Evolutionary conservation across 169 alveolate genomes (phyloP), one percentile per base, ranked within the genome.

Genomic region (Plasmodium ovale): DNA sequence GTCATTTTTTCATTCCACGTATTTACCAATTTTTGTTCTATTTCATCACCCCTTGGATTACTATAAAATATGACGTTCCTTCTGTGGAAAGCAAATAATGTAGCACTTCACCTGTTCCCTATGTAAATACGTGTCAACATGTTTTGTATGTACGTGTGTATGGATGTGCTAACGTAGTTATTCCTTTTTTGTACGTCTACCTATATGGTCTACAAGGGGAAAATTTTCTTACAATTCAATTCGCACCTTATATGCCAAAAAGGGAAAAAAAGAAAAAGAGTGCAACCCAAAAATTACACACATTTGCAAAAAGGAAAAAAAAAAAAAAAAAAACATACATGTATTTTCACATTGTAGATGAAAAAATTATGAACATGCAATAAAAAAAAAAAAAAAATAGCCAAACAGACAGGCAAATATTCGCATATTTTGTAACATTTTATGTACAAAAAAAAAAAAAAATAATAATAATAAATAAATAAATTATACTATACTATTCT

Each of bases 311-410:
- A 47, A 49, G n/a, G n/a, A n/a, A n/a, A n/a, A 5, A 27, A 33
- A 58, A 42, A 56, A 53, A 54, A 56, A 53, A 73, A 73, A 72
- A 53, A 51, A 72, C 14, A 74, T 65, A 74, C 37, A 74, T 65
- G 60, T 64, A 37, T 25, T 25, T 42, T 74, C 4, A 16, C 27
- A 42, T 42, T 74, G 74, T 74, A 59, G 74, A 74, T 59, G 56
- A 25, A 60, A 59, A 58, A 42, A 59, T 59, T 73, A 59, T 56
- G 73, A 73, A 60, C 72, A 73, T 16, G 68, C 19, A 53, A 72
- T 72, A 72, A 42, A 73, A 73, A 25, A 73, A 73, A 73, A 60
- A 59, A 73, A 56, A 73, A 58, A 73, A 73, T 33, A 73, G 65
- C 27, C 37, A 70, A 49, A 6, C 51, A 72, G 49, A 56, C 68